Conservation (phyloP, 768 basidiomycete genomes). For the Russula virescens region DNA sequence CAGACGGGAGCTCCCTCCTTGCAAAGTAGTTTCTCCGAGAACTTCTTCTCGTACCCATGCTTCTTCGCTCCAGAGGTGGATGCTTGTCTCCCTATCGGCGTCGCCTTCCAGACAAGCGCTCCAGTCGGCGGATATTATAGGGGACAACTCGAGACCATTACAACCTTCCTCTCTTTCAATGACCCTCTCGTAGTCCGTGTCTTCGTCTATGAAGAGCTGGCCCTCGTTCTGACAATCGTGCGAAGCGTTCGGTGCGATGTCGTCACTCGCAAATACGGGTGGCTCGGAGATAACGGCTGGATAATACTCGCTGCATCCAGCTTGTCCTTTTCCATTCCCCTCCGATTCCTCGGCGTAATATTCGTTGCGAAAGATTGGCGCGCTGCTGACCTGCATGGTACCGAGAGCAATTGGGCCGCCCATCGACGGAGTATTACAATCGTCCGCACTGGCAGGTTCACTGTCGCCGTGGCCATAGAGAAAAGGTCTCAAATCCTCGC, state of each 20-base stretch:
- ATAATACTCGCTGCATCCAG: not conserved
- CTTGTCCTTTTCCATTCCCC: not conserved
- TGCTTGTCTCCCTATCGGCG: not conserved
- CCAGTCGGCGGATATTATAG: not conserved
- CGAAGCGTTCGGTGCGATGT: not conserved
- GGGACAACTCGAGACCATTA: not conserved
- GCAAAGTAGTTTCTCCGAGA: not conserved
- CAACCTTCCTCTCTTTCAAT: not conserved
- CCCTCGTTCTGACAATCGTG: constrained; percentile 1
- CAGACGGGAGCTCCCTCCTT: constrained; percentile 1
- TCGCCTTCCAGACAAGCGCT: not conserved
- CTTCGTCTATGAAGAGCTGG: not conserved
- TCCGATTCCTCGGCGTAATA: not conserved
- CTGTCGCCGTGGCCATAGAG: not conserved
- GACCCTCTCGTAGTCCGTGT: not conserved
- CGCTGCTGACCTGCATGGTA: not conserved
- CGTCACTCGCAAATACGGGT: not conserved
- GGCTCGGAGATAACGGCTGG: not conserved
- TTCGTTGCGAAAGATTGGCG: not conserved
- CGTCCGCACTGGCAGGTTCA: not conserved
- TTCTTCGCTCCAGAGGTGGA: constrained; percentile 11
- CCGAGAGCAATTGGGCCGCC: not conserved
- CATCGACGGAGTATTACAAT: not conserved
- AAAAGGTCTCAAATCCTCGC: not conserved
- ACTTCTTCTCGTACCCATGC: constrained; percentile 7